Percentiles rank a stretch among this genome's conserved stretches.
phyloP scores from a whole-genome alignment of 2,329 filamentous ascomycete species.

The Madurella fahalii region DNA sequence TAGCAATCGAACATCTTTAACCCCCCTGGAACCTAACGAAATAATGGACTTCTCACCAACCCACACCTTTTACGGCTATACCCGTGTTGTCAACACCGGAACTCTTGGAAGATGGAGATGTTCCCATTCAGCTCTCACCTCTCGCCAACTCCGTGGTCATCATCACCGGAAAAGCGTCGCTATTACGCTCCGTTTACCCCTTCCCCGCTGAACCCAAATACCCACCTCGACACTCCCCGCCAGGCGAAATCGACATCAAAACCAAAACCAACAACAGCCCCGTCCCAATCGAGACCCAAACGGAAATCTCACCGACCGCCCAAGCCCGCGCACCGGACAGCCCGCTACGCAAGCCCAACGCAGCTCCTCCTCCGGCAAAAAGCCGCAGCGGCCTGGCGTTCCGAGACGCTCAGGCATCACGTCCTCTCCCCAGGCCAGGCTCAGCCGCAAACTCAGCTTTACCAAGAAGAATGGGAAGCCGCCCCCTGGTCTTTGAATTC shows the following conservation, averaged over 20 bases:
- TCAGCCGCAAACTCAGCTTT: not conserved
- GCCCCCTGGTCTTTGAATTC: too few species aligned
- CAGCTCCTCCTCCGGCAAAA: slow-evolving; percentile 40
- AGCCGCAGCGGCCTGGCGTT: slow-evolving; percentile 39
- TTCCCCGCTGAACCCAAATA: slow-evolving; percentile 30
- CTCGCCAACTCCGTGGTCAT: not conserved
- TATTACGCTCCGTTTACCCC: slow-evolving; percentile 27
- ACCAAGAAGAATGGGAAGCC: too few species aligned
- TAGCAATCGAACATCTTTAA: not conserved
- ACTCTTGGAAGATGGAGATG: slow-evolving; percentile 1
- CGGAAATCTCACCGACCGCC: not conserved
- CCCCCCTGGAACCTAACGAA: too few species aligned
- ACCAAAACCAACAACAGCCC: not conserved
- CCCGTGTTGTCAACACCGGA: not conserved
- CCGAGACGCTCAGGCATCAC: slow-evolving; percentile 25
- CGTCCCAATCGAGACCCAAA: not conserved
- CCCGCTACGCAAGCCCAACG: slow-evolving; percentile 36
- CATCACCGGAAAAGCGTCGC: not conserved
- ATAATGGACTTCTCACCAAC: too few species aligned
- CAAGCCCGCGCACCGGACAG: slow-evolving; percentile 8
- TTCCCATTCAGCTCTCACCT: not conserved
- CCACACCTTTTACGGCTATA: too few species aligned
- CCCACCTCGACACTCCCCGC: slow-evolving; percentile 9
- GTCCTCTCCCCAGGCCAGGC: not conserved
- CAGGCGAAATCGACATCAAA: not conserved